Evolutionary conservation across 805 yeast genomes (phyloP), one percentile per base, ranked within the genome.

Genomic region (Candida pini): DNA sequence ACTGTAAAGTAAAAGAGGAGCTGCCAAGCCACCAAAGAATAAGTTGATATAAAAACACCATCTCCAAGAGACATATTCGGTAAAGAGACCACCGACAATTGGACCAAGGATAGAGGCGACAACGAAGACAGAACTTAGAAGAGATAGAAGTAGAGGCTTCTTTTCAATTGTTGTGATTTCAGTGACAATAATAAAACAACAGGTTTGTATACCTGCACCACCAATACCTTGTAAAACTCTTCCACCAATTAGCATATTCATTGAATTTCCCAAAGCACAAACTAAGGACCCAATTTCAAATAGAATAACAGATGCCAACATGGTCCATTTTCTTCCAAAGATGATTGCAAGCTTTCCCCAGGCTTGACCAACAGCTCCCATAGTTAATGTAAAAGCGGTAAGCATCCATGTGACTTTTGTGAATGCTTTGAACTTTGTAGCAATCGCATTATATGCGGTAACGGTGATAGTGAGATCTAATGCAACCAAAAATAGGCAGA

Each of bases 41-140:
- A 81, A 53, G 53, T 80, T 81, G 43, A 81, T 64, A 54, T 73
- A 81, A 49, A 80, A 81, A 47, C 83, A 74, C 85, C 87, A 79
- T 45, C 88, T 63, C 88, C 88, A 81, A n/a, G 73, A 59, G 4
- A 68, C 74, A 28, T 38, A 30, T 33, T 69, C 57, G 2, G 83
- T 67, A 37, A 81, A 71, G 0, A 76, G 78, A 20, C 87, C 87
- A 10, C 86, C 87, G 17, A 80, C 50, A 26, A 78, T 59, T 0
- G 88, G 87, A 1, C 87, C 87, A 16, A 66, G 43, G 7, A 73
- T 76, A 7, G 73, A 64, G 0, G 81, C 70, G 2, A 71, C 56
- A 0, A 73, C 69, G 46, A 68, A 76, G 0, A 69, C 64, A 6
- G 63, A 52, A 1, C 69, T 68, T 20, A 68, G 47, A 4, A 60